phyloP scores from a whole-genome alignment of 306 rosid genomes.

The Macrotyloma uniflorum region DNA sequence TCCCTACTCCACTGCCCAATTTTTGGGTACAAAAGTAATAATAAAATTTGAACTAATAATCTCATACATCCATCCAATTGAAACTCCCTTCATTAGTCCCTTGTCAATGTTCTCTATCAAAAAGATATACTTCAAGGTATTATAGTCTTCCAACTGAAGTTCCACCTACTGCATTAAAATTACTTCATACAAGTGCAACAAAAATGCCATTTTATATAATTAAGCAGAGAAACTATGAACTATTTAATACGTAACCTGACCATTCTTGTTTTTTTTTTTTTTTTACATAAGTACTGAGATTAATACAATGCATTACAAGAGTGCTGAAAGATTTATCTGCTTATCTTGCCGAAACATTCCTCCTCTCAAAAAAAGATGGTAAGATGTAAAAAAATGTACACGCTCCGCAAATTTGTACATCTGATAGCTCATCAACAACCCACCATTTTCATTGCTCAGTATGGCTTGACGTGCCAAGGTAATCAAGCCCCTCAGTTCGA shows the following conservation, averaged over 20 bases:
- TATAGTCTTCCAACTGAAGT: neutral
- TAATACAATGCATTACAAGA: slow-evolving; percentile 36
- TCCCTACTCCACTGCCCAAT: neutral
- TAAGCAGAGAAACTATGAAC: slow-evolving; percentile 35
- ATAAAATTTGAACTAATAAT: neutral
- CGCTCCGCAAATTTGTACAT: slow-evolving; percentile 52
- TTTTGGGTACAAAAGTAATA: neutral
- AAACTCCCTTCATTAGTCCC: neutral
- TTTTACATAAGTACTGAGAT: slow-evolving; percentile 47
- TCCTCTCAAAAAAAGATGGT: slow-evolving; percentile 46
- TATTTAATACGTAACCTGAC: slow-evolving; percentile 28
- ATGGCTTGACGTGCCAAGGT: slow-evolving; percentile 53
- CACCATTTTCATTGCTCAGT: slow-evolving; percentile 41
- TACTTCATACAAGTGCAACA: slow-evolving; percentile 21
- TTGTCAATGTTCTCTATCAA: neutral
- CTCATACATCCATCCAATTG: neutral
- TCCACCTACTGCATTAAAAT: neutral
- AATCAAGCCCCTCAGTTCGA: slow-evolving; percentile 83
- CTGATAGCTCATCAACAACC: slow-evolving; percentile 46
- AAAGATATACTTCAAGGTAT: neutral
- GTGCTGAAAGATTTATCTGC: slow-evolving; percentile 23
- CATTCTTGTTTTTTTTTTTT: slow-evolving; percentile 31
- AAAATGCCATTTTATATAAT: slow-evolving; percentile 1
- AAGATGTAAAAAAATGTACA: slow-evolving; percentile 46
- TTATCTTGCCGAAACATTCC: slow-evolving; percentile 26